Evolutionary conservation across 306 rosid species (phyloP).

Genomic region (Morella rubra): DNA sequence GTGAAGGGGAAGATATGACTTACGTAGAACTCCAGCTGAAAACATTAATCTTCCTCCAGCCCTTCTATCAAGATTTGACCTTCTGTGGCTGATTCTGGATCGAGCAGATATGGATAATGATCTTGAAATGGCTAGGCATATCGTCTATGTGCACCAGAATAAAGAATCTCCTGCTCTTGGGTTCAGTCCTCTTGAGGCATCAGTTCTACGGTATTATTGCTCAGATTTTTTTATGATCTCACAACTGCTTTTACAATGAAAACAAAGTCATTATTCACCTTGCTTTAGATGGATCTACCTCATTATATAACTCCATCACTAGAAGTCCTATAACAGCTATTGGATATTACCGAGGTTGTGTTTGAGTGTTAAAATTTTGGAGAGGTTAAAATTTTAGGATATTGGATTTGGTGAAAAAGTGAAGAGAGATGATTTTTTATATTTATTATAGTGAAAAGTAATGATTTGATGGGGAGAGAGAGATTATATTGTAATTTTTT

Average conservation of each 20-base stretch:
- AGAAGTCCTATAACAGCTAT: neutral
- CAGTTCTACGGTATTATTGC: constrained; percentile 75
- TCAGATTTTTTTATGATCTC: neutral
- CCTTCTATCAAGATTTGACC: constrained; percentile 90
- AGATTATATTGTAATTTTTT: too few relatives aligned
- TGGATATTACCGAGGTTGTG: too few relatives aligned
- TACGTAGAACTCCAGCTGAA: constrained; percentile 96
- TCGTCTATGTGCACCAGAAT: constrained; percentile 90
- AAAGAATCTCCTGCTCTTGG: constrained; percentile 92
- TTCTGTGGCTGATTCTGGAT: constrained; percentile 95
- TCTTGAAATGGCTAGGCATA: constrained; percentile 98
- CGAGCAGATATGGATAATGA: constrained; percentile 97
- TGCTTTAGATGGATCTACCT: constrained; percentile 14
- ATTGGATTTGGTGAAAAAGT: too few relatives aligned
- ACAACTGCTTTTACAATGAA: constrained; percentile 3
- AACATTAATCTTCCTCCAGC: constrained; percentile 98
- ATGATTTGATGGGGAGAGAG: too few relatives aligned
- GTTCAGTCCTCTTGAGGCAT: constrained; percentile 92
- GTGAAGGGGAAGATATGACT: constrained; percentile 97
- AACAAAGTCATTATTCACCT: constrained; percentile 7
- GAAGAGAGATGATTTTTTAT: too few relatives aligned
- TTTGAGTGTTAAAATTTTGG: too few relatives aligned
- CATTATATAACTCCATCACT: neutral
- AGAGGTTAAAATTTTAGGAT: too few relatives aligned
- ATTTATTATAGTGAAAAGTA: too few relatives aligned